Percentiles rank a stretch among this genome's conserved stretches.
These are phyloP conservation scores for Neofusicoccum sp. DNA, from an alignment of 2,329 filamentous ascomycete genomes.

Conservation along the genomic window DNA sequence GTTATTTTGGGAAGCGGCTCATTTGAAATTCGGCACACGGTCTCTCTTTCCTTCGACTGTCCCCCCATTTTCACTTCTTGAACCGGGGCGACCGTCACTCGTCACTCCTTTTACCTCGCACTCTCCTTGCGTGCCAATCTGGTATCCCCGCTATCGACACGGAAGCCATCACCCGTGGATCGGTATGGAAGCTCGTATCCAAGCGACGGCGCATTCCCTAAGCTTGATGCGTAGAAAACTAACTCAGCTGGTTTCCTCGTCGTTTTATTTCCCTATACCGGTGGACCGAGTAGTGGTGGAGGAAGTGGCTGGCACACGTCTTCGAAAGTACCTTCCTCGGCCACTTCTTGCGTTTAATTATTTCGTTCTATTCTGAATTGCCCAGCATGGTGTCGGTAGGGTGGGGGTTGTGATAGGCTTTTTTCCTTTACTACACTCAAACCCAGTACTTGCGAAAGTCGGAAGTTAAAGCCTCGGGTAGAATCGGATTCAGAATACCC, in stretches of 20 bases:
- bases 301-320: constrained; percentile 20
- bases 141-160: constrained; percentile 18
- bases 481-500: constrained; percentile 8
- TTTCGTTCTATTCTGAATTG: constrained; percentile 14
- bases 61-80: constrained; percentile 5
- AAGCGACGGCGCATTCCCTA: constrained; percentile 7
- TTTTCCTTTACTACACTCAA: constrained; percentile 8
- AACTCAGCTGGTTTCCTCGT: constrained; percentile 11
- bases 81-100: not conserved
- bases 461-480: constrained; percentile 14
- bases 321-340: constrained; percentile 17
- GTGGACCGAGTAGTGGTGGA: constrained; percentile 21
- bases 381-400: constrained; percentile 21
- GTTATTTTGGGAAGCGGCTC: constrained; percentile 21
- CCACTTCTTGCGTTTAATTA: constrained; percentile 17
- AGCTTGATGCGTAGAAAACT: constrained; percentile 18
- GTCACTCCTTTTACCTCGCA: constrained; percentile 12
- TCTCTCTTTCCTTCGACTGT: constrained; percentile 13
- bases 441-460: constrained; percentile 7
- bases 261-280: constrained; percentile 2
- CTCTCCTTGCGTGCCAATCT: constrained; percentile 2
- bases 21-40: constrained; percentile 17
- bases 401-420: constrained; percentile 14
- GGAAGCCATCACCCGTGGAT: constrained; percentile 12
- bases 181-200: constrained; percentile 18